Base-by-base conservation (phyloP, 2,329 filamentous ascomycete genomes). In the Penicillium sclerotigenum region DNA sequence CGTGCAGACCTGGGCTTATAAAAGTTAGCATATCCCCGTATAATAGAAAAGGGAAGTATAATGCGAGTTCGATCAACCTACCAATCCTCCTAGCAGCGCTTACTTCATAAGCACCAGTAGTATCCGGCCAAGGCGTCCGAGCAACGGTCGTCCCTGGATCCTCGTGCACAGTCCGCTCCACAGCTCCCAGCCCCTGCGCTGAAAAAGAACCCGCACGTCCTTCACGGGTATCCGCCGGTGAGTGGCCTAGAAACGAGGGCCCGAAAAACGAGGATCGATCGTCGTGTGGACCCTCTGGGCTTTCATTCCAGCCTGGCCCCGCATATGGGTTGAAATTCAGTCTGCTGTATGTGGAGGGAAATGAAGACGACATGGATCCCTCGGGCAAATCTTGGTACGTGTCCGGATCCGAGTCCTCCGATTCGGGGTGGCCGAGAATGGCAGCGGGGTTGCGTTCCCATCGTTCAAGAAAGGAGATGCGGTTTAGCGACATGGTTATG, bases 1-100 rank as follows among this genome's bases (percentile, higher is more conserved):
- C 45, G 83, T 77, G 38, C 75, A 74, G n/a, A 92, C 83, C 75
- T 93, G 89, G 16, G 82, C 87, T 90, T 65, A 34, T 8, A 14
- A 18, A 33, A 22, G 33, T 42, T 34, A 51, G 20, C 29, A 24
- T 42, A 10, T 18, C 14, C 11, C n/a, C 34, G 1, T 22, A 24
- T 42, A 46, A 20, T 3, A 20, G n/a, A n/a, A 20, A 14, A 24
- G 4, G 31, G 10, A 20, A 16, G n/a, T 13, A 24, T 8, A 24
- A 46, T 24, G 4, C 4, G n/a, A 40, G 14, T 29, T 47, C 22
- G 11, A 10, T 42, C 24, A 33, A 71, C 79, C 68, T 71, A 83
- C 81, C 63, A 57, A 84, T 77, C 60, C 83, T 73, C 66, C 79
- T 83, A 56, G 74, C 71, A 55, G 76, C 79, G 58, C 77, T 76